A percentile compares a stretch with the other conserved stretches of the same genome.
Evolutionary conservation across 2,329 filamentous ascomycete species (phyloP).

Genomic region (Penicillium vulpinum): DNA sequence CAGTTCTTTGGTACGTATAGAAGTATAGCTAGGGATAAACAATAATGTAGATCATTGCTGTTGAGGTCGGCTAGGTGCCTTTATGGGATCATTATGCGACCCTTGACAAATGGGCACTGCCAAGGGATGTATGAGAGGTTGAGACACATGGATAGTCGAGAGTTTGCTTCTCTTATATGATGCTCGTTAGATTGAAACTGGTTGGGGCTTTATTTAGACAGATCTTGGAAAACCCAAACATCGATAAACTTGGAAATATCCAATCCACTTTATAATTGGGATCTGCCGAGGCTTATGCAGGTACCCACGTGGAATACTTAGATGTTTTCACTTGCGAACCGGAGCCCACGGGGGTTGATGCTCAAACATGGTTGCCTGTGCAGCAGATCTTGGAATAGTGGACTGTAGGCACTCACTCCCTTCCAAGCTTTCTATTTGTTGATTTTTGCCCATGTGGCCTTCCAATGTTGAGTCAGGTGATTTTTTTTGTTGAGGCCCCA

Average conservation of each 20-base stretch:
- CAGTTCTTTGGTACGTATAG: background rate
- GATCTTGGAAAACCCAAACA: background rate
- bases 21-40: background rate
- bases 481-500: conserved; percentile 14
- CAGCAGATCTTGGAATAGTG: background rate
- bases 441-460: background rate
- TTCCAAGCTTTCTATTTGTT: background rate
- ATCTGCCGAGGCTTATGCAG: background rate
- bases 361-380: background rate
- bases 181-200: background rate
- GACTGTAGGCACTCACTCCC: background rate
- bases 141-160: background rate
- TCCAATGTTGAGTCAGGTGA: conserved; percentile 8
- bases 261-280: background rate
- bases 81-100: background rate
- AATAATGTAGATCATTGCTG: conserved; percentile 4
- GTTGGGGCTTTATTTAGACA: background rate
- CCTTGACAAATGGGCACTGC: background rate
- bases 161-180: background rate
- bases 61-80: background rate
- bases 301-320: conserved; percentile 1
- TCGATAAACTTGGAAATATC: background rate
- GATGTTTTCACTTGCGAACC: background rate
- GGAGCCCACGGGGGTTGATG: background rate
- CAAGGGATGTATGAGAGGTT: conserved; percentile 5